Percentiles rank a stretch among this genome's conserved stretches.
These are phyloP conservation scores for Lanzia echinophila DNA, from an alignment of 2,329 filamentous ascomycete species.

Conservation along the genomic window DNA sequence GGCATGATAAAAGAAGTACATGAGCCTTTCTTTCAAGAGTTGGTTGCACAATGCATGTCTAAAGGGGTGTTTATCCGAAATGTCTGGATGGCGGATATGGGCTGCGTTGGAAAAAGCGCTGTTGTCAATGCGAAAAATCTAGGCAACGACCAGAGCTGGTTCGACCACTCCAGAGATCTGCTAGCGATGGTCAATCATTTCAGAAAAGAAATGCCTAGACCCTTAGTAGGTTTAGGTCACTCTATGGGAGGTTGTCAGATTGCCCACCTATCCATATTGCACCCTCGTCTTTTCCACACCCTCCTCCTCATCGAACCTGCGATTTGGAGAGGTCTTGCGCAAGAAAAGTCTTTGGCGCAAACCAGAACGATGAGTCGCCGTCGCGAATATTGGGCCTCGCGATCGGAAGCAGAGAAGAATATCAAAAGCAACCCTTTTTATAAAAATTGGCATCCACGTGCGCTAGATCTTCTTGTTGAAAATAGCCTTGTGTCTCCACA, in stretches of 20 bases:
- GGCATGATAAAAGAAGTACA: not conserved
- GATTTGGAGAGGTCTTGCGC: not conserved
- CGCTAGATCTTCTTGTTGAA: not conserved
- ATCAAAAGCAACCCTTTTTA: not conserved
- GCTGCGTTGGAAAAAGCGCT: not conserved
- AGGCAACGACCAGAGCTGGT: not conserved
- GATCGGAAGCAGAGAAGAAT: not conserved
- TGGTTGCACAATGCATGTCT: not conserved
- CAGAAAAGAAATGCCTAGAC: not conserved
- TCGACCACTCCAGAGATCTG: not conserved
- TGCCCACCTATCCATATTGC: not conserved
- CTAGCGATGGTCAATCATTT: not conserved
- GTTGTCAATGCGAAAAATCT: not conserved
- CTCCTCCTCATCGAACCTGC: not conserved
- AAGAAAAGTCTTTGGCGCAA: not conserved
- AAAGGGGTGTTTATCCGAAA: not conserved
- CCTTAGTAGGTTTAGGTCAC: not conserved
- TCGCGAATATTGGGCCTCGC: not conserved
- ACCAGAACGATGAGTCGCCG: not conserved
- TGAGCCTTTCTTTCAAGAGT: not conserved
- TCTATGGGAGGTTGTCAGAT: not conserved
- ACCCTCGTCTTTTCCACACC: not conserved
- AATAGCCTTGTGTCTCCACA: not conserved
- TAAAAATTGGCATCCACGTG: not conserved
- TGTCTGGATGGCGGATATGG: not conserved